Conservation (phyloP, 768 basidiomycete genomes). For the Mycena metata region DNA sequence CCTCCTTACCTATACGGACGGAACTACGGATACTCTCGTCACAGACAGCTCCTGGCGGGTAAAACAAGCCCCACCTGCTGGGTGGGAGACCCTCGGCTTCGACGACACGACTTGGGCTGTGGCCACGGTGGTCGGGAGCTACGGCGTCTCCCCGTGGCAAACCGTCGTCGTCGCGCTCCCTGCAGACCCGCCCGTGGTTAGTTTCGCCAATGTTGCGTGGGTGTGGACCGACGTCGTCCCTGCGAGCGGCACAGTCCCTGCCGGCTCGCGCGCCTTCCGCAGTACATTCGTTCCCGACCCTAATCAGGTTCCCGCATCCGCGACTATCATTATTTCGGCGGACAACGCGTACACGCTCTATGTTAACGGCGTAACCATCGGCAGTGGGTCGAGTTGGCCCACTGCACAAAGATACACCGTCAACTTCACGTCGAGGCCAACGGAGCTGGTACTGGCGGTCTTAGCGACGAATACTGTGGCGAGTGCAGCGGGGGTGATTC, state of each 20-base stretch:
- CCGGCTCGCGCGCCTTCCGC: too few species aligned
- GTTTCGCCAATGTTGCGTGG: slow-evolving; percentile 2
- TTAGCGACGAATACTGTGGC: too few species aligned
- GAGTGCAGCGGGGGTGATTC: background rate
- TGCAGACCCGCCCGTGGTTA: background rate
- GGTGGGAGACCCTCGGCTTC: slow-evolving; percentile 12
- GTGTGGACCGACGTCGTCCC: slow-evolving; percentile 22
- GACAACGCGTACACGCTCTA: too few species aligned
- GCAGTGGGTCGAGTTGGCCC: background rate
- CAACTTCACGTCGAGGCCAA: slow-evolving; percentile 9
- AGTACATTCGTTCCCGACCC: too few species aligned
- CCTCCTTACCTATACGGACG: slow-evolving; percentile 19
- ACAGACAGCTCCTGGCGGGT: slow-evolving; percentile 18
- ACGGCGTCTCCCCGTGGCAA: background rate
- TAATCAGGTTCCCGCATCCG: too few species aligned
- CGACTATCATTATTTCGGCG: too few species aligned
- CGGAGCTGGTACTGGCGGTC: slow-evolving; percentile 9
- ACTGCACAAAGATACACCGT: slow-evolving; percentile 19
- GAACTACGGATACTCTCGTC: slow-evolving; percentile 15
- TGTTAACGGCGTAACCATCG: slow-evolving; percentile 21
- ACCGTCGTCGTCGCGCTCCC: slow-evolving; percentile 2
- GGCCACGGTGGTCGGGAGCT: background rate
- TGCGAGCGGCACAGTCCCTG: slow-evolving; percentile 12
- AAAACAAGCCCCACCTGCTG: background rate
- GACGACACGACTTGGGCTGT: slow-evolving; percentile 24